Conservation (phyloP, 805 yeast genomes). For the Metschnikowia koreensis region DNA sequence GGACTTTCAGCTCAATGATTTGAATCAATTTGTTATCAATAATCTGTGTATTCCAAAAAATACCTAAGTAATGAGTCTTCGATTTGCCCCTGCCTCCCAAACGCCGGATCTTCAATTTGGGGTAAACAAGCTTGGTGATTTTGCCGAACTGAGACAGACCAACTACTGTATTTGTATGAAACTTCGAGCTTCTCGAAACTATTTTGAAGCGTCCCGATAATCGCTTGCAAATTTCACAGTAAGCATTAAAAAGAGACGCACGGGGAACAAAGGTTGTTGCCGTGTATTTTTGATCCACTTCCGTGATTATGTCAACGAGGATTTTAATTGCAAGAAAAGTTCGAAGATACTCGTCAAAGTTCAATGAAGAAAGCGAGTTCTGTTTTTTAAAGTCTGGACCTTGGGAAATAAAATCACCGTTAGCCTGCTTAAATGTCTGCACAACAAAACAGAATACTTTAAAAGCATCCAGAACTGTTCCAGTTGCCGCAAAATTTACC, state of each 20-base stretch:
- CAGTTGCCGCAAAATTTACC: constrained; percentile 2
- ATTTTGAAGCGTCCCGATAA: constrained; percentile 33
- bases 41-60: constrained; percentile 37
- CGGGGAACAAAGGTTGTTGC: neutral
- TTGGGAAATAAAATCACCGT: neutral
- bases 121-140: constrained; percentile 39
- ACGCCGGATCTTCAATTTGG: constrained; percentile 35
- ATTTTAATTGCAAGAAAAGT: constrained; percentile 42
- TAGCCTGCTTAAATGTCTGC: constrained; percentile 29
- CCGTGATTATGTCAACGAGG: constrained; percentile 11
- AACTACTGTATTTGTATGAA: constrained; percentile 13
- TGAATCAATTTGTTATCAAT: constrained; percentile 29
- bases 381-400: neutral
- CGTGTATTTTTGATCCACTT: neutral
- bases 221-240: constrained; percentile 41
- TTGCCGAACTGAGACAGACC: constrained; percentile 44
- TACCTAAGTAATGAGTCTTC: constrained; percentile 42
- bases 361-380: constrained; percentile 26
- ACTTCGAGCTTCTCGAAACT: too few species aligned
- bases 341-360: constrained; percentile 42
- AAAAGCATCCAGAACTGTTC: constrained; percentile 23
- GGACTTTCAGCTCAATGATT: constrained; percentile 9
- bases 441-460: constrained; percentile 27
- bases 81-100: constrained; percentile 44
- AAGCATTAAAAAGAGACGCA: constrained; percentile 39